These are phyloP conservation scores for Phyllosticta citriasiana DNA, from an alignment of 2,329 filamentous ascomycete species.

Conservation along the genomic window DNA sequence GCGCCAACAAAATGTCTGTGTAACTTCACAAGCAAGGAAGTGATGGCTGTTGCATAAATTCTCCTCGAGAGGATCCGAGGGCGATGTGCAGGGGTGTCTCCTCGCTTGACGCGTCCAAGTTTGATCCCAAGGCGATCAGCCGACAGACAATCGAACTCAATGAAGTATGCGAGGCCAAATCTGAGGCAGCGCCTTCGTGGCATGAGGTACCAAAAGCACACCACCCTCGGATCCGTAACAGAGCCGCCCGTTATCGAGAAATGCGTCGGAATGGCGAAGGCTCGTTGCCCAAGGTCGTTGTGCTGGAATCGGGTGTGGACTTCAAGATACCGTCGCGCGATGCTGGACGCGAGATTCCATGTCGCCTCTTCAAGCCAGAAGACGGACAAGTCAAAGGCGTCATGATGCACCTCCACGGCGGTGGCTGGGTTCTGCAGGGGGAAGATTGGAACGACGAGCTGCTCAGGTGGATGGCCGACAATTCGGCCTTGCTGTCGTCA, in stretches of 20 bases:
- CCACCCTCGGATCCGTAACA: not conserved
- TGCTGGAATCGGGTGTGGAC: conserved; percentile 38
- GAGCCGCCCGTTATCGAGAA: conserved; percentile 41
- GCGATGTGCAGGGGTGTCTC: not conserved
- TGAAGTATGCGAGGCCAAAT: not conserved
- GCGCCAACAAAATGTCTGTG: not conserved
- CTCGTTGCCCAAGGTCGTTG: conserved; percentile 36
- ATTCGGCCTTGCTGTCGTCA: conserved; percentile 40
- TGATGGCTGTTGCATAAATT: not conserved
- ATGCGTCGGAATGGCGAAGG: conserved; percentile 46
- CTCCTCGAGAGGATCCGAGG: not conserved
- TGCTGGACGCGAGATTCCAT: conserved; percentile 39
- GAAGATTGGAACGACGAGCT: conserved; percentile 37
- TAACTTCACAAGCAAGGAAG: not conserved
- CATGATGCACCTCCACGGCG: conserved; percentile 48
- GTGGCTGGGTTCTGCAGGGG: conserved; percentile 36
- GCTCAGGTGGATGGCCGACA: conserved; percentile 42
- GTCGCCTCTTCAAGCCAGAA: conserved; percentile 42
- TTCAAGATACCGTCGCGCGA: conserved; percentile 44
- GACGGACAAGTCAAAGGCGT: conserved; percentile 35
- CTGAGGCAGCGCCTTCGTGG: conserved; percentile 1
- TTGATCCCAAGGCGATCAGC: conserved; percentile 1
- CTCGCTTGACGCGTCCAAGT: conserved; percentile 1
- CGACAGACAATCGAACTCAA: not conserved
- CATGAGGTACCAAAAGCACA: conserved; percentile 5